Evolutionary conservation across 352 stramenopile species (phyloP).

Genomic region (Thalassiosira tumida): DNA sequence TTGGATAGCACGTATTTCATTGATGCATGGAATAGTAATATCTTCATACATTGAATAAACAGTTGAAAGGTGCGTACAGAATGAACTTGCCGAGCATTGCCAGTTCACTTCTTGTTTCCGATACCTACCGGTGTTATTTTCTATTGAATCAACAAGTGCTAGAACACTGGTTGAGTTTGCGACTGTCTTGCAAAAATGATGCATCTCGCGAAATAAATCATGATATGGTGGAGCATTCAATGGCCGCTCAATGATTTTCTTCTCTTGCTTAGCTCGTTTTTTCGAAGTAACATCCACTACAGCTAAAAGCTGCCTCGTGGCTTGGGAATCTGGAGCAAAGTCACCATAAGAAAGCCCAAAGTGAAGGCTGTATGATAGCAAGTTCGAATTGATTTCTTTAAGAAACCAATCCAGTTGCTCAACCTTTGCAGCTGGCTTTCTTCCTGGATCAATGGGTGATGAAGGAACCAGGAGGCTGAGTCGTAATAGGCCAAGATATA

Average conservation of each 20-base stretch:
- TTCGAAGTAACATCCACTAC: conserved; percentile 53
- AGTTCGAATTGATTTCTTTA: conserved; percentile 80
- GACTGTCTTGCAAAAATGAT: conserved; percentile 89
- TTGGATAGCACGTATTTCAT: conserved; percentile 86
- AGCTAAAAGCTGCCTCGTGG: conserved; percentile 64
- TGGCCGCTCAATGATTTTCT: conserved; percentile 92
- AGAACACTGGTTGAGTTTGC: conserved; percentile 81
- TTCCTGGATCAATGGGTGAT: conserved; percentile 96
- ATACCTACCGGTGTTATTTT: conserved; percentile 56
- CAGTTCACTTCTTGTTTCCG: conserved; percentile 85
- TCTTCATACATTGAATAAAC: conserved; percentile 89
- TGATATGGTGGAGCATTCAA: conserved; percentile 84
- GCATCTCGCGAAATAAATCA: conserved; percentile 92
- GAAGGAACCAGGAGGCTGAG: conserved; percentile 95
- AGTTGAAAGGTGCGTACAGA: conserved; percentile 82
- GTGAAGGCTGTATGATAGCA: conserved; percentile 83
- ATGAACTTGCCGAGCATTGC: conserved; percentile 85
- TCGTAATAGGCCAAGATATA: conserved; percentile 94
- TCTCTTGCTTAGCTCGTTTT: conserved; percentile 84
- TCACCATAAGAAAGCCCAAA: conserved; percentile 83
- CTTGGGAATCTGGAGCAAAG: conserved; percentile 76
- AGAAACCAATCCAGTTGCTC: conserved; percentile 94
- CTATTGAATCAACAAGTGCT: conserved; percentile 77
- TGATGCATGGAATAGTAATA: conserved; percentile 86
- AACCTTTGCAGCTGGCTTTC: conserved; percentile 95